Conservation (phyloP, 2,329 filamentous ascomycete genomes). For the Diplocarpon rosae region DNA sequence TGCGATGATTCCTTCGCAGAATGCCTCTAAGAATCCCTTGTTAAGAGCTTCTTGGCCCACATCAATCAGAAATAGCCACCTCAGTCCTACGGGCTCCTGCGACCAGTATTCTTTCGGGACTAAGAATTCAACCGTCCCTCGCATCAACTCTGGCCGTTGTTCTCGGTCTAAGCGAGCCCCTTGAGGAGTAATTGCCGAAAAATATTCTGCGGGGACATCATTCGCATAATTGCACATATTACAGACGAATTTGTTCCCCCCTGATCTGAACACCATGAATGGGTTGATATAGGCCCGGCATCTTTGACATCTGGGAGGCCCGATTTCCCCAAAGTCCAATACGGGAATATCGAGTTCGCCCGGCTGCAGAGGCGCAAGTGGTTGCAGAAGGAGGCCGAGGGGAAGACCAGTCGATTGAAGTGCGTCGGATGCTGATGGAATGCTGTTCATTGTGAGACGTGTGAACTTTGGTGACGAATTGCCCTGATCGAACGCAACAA, state of each 20-base stretch:
- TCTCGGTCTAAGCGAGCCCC: slow-evolving; percentile 81
- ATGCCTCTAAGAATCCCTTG: slow-evolving; percentile 79
- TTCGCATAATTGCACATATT: slow-evolving; percentile 98
- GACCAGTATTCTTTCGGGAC: slow-evolving; percentile 99
- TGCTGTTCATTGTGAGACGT: slow-evolving; percentile 84
- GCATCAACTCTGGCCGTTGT: slow-evolving; percentile 77
- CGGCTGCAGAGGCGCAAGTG: slow-evolving; percentile 68
- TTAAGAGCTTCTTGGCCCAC: slow-evolving; percentile 86
- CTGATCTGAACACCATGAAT: slow-evolving; percentile 93
- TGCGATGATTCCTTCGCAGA: slow-evolving; percentile 77
- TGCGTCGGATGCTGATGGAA: slow-evolving; percentile 72
- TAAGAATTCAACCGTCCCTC: slow-evolving; percentile 89
- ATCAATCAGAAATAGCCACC: slow-evolving; percentile 86
- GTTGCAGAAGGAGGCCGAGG: slow-evolving; percentile 79
- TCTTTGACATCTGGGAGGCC: slow-evolving; percentile 82
- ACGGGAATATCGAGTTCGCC: slow-evolving; percentile 85
- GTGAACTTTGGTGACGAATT: slow-evolving; percentile 94
- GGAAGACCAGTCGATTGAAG: slow-evolving; percentile 72
- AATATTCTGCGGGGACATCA: slow-evolving; percentile 86
- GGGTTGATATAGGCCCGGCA: slow-evolving; percentile 97
- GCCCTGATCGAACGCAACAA: slow-evolving; percentile 90
- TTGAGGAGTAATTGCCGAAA: slow-evolving; percentile 77
- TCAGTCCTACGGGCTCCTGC: slow-evolving; percentile 78
- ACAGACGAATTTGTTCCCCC: slow-evolving; percentile 93
- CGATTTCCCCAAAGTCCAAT: slow-evolving; percentile 84